These are phyloP conservation scores for Physaria fendleri DNA, from an alignment of 345 rosid genomes.

Conservation along the genomic window DNA sequence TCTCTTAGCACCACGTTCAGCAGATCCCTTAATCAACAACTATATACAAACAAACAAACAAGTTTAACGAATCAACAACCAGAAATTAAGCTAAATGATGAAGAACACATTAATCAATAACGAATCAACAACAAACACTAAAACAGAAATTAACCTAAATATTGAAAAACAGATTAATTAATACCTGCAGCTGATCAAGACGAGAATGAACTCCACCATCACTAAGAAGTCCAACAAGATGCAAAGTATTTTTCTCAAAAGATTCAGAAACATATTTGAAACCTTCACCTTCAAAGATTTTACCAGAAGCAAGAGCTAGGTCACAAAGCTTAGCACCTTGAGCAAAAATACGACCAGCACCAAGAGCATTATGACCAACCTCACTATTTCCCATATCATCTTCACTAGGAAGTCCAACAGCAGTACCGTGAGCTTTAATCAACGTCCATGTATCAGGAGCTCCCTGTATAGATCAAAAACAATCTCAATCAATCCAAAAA, in stretches of 20 bases:
- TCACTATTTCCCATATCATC: conserved; percentile 99
- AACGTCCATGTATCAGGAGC: conserved; percentile 87
- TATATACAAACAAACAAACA: conserved; percentile 28
- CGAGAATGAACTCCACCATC: conserved; percentile 99
- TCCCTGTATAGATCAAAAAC: conserved; percentile 36
- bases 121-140: not conserved
- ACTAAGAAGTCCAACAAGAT: conserved; percentile 84
- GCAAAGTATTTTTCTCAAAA: conserved; percentile 59
- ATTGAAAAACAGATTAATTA: not conserved
- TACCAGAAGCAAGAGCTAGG: conserved; percentile 84
- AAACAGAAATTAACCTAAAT: not conserved
- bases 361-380: conserved; percentile 98
- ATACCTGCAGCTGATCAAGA: conserved; percentile 82
- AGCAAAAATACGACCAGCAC: conserved; percentile 92
- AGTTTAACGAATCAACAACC: not conserved
- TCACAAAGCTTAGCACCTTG: conserved; percentile 99
- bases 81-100: too few species aligned
- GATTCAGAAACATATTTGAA: conserved; percentile 62
- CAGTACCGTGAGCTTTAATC: conserved; percentile 82
- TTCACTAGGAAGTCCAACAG: conserved; percentile 92
- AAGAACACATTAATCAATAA: too few species aligned
- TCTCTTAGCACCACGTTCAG: conserved; percentile 80
- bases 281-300: conserved; percentile 77
- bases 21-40: conserved; percentile 81
- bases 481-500: not conserved